phyloP scores from a whole-genome alignment of 768 basidiomycete species.

The Gloeostereum incarnatum region DNA sequence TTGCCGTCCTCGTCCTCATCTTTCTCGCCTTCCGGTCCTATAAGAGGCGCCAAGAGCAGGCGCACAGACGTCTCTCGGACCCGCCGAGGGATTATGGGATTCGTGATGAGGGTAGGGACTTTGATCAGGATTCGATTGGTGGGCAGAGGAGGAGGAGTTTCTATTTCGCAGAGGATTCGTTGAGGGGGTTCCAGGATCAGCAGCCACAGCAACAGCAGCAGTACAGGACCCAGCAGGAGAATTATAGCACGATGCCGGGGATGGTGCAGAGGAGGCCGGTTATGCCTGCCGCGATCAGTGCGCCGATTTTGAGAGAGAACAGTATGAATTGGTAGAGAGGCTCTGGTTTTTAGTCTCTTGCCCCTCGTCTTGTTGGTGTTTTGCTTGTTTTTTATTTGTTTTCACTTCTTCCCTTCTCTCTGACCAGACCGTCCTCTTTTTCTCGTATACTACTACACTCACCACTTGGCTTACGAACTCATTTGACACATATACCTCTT shows the following conservation, averaged over 20 bases:
- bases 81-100: constrained; percentile 29
- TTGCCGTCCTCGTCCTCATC: constrained; percentile 62
- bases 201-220: constrained; percentile 25
- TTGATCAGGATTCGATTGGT: constrained; percentile 70
- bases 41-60: constrained; percentile 56
- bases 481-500: no score
- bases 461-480: no score
- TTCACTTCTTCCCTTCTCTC: no score
- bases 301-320: constrained; percentile 72
- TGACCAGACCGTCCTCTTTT: no score
- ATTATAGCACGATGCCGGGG: constrained; percentile 10
- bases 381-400: no score
- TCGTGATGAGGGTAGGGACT: constrained; percentile 59
- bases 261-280: constrained; percentile 55
- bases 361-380: no score
- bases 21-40: constrained; percentile 65
- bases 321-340: constrained; percentile 84
- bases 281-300: constrained; percentile 55
- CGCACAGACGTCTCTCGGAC: constrained; percentile 68
- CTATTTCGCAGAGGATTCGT: constrained; percentile 81
- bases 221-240: constrained; percentile 14
- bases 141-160: constrained; percentile 69
- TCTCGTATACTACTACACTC: no score
- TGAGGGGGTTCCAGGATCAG: constrained; percentile 46
- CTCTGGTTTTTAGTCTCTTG: no score